Evolutionary conservation across 2,329 filamentous ascomycete species (phyloP).

Genomic region (Ceratocystis ficicola): DNA sequence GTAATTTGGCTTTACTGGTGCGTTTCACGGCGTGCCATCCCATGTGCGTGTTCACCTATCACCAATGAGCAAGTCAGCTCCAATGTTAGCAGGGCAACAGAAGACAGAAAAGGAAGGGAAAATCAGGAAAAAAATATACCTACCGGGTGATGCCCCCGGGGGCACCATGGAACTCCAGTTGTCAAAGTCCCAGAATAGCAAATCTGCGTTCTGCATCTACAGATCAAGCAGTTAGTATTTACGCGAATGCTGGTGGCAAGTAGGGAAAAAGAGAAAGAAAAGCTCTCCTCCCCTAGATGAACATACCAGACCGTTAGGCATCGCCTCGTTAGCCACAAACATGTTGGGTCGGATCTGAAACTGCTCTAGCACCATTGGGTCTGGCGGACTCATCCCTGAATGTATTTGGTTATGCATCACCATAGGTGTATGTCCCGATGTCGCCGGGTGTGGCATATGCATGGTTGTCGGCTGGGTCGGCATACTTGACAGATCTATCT

Average conservation of each 20-base stretch:
- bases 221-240: not conserved
- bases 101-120: not conserved
- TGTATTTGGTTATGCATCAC: constrained; percentile 14
- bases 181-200: constrained; percentile 20
- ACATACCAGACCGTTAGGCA: constrained; percentile 16
- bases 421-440: constrained; percentile 11
- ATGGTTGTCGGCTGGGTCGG: not conserved
- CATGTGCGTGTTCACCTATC: constrained; percentile 1
- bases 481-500: constrained; percentile 22
- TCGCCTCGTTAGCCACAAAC: constrained; percentile 12
- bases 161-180: constrained; percentile 22
- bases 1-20: not conserved
- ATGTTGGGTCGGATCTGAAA: constrained; percentile 18
- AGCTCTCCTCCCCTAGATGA: not conserved
- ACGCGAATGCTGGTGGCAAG: not conserved
- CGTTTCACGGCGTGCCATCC: not conserved
- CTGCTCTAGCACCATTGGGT: constrained; percentile 20
- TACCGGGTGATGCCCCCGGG: constrained; percentile 20
- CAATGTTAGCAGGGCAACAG: not conserved
- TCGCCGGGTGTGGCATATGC: constrained; percentile 1
- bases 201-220: constrained; percentile 15
- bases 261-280: not conserved
- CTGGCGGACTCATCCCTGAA: constrained; percentile 12
- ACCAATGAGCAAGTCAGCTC: not conserved
- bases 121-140: not conserved